Evolutionary conservation across 345 rosid genomes (phyloP).

Genomic region (Brassica carinata): DNA sequence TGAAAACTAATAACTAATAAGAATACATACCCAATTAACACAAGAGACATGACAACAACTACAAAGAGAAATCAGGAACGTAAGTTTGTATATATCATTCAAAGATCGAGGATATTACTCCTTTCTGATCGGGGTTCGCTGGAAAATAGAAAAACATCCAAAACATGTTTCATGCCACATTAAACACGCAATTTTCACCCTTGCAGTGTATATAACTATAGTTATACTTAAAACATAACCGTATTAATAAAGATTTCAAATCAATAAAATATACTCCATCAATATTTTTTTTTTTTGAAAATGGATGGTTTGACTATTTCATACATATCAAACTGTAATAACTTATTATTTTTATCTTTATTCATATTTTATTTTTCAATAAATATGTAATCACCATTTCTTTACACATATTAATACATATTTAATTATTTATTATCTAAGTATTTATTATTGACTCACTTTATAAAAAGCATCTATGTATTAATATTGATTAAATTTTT

Average conservation of each 20-base stretch:
- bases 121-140: conserved; percentile 20
- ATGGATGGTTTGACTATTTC: neutral
- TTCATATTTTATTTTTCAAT: neutral
- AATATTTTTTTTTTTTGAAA: too few species aligned
- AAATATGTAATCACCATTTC: neutral
- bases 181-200: conserved; percentile 13
- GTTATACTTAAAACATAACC: neutral
- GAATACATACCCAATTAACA: neutral
- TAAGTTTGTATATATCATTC: conserved; percentile 16
- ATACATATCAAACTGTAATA: neutral
- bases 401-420: too few species aligned
- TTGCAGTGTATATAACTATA: neutral
- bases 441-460: too few species aligned
- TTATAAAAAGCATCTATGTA: neutral
- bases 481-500: too few species aligned
- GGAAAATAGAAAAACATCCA: conserved; percentile 9
- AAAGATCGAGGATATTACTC: conserved; percentile 19
- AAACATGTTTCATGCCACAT: conserved; percentile 35
- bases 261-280: neutral
- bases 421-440: too few species aligned
- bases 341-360: too few species aligned
- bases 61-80: conserved; percentile 24
- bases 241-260: neutral
- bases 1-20: neutral
- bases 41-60: conserved; percentile 3